phyloP scores from a whole-genome alignment of 495 filamentous ascomycete genomes.

The Hypoxylon fuscum region DNA sequence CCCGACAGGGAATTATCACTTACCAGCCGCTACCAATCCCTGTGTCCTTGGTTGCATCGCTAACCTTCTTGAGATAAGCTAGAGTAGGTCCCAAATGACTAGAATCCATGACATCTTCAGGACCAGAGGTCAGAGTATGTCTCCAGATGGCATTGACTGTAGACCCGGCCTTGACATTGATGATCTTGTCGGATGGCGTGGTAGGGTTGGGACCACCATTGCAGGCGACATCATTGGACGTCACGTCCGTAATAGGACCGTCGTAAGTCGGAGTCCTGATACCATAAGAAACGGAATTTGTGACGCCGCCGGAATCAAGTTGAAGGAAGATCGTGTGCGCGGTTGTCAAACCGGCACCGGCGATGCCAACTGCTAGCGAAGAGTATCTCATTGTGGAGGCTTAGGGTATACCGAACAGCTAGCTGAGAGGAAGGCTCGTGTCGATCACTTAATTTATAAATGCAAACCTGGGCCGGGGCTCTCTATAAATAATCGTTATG shows the following conservation, averaged over 20 bases:
- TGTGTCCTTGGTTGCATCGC: slow-evolving; percentile 51
- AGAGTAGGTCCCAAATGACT: slow-evolving; percentile 56
- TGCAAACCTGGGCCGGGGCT: not conserved
- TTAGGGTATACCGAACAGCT: not conserved
- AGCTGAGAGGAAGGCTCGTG: slow-evolving; percentile 5
- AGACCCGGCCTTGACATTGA: slow-evolving; percentile 60
- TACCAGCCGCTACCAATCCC: slow-evolving; percentile 57
- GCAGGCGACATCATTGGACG: slow-evolving; percentile 60
- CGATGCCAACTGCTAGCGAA: slow-evolving; percentile 23
- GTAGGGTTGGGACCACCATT: slow-evolving; percentile 66
- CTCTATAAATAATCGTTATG: slow-evolving; percentile 21
- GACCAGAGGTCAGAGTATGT: slow-evolving; percentile 54
- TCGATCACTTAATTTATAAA: not conserved
- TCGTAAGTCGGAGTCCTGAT: slow-evolving; percentile 57
- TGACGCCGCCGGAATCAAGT: slow-evolving; percentile 51
- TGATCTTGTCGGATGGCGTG: slow-evolving; percentile 51
- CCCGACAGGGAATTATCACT: not conserved
- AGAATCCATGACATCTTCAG: slow-evolving; percentile 58
- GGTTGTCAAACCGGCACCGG: slow-evolving; percentile 48
- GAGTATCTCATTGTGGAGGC: slow-evolving; percentile 32
- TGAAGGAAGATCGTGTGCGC: slow-evolving; percentile 67
- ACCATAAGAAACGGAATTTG: slow-evolving; percentile 48
- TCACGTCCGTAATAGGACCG: slow-evolving; percentile 64
- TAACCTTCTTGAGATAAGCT: slow-evolving; percentile 62
- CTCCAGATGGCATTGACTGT: slow-evolving; percentile 59